Base-by-base conservation (phyloP, 305 asterid species). In the Fraxinus floribunda region DNA sequence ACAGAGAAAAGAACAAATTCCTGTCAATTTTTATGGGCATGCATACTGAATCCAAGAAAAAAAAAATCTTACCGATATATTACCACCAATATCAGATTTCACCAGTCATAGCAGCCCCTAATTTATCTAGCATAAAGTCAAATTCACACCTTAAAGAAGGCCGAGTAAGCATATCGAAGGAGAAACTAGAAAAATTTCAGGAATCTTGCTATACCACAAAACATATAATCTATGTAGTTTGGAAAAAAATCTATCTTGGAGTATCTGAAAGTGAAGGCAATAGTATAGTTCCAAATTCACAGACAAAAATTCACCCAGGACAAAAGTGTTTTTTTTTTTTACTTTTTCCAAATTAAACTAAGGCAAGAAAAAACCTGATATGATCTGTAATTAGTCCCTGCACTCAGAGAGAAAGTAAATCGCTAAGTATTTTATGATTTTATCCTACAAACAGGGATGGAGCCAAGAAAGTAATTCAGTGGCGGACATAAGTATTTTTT, bases 31-130 rank as follows among this genome's bases (percentile, higher is more conserved):
- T 62, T 35, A 11, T 62, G 79, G 36, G 39, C 74, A 18, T 24
- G 55, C 5, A 2, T 29, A 29, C 57, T 52, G 24, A 52, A 24
- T 38, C 44, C 5, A 60, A 52, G 80, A 60, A 72, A 5, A 44
- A 24, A 26, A 36, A 44, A 10, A 57, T 78, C 90, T 90, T 83
- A 93, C 98, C 78, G 92, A 79, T 76, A 93, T 93, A 85, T 93
- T 93, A 39, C 97, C 95, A 34, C 77, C 83, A 78, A 94, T 87
- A 76, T 93, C 98, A 29, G 90, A 86, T 89, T 92, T 94, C 80
- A 94, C 98, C 60, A 93, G 90, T 78, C 97, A 93, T 94, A n/a
- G 97, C 91, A 55, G 95, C 88, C 36, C 97, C 97, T 80, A 91
- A 91, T 90, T 93, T 94, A 84, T 94, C 98, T 94, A 87, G 70